phyloP scores from a whole-genome alignment of 176 grass and related monocot species.

The Avena insularis region DNA sequence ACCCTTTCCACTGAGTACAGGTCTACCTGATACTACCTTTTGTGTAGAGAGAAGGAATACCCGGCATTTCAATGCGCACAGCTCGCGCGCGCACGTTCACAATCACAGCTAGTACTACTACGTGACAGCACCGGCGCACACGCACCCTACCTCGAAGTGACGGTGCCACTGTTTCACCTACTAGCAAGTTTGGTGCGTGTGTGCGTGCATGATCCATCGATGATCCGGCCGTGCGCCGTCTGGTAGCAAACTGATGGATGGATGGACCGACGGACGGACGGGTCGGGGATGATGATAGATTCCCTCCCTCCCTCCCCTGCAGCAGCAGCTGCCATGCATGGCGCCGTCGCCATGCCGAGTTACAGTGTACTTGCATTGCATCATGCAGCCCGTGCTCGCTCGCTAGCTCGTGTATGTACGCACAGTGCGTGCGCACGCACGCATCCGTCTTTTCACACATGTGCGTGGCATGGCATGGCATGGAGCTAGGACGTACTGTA shows the following conservation, averaged over 20 bases:
- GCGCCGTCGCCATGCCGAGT: constrained; percentile 19
- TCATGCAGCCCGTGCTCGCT: too few relatives aligned
- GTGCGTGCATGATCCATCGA: background rate
- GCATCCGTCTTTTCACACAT: background rate
- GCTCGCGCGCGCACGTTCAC: too few relatives aligned
- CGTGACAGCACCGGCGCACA: background rate
- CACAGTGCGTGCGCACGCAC: background rate
- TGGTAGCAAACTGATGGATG: background rate
- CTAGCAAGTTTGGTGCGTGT: background rate
- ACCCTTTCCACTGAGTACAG: too few relatives aligned
- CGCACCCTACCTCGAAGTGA: constrained; percentile 1
- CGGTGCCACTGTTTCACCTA: constrained; percentile 11
- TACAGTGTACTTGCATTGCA: constrained; percentile 7
- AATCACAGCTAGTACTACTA: too few relatives aligned
- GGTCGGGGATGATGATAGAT: background rate
- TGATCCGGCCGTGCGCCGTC: constrained; percentile 5
- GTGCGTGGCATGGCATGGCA: background rate
- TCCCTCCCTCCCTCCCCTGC: background rate
- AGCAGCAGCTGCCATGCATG: background rate
- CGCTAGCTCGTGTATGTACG: background rate
- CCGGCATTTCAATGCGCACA: too few relatives aligned
- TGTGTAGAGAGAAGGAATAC: too few relatives aligned
- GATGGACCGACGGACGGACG: background rate
- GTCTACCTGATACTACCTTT: too few relatives aligned
- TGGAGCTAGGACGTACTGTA: background rate